Conservation (phyloP, 257 asterid genomes). For the Thymus mandschuricus region DNA sequence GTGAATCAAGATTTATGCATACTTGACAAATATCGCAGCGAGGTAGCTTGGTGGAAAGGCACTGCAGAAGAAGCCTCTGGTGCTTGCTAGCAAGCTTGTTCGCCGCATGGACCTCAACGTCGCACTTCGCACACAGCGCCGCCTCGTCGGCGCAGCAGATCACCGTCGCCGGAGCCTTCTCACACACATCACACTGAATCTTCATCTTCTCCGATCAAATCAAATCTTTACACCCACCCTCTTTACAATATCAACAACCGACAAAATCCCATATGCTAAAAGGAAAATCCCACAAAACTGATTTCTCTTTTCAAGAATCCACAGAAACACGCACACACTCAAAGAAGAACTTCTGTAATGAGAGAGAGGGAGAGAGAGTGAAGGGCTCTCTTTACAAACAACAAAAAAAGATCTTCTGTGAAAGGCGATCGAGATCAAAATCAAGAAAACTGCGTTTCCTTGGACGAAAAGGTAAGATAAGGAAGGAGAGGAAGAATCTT, state of each 20-base stretch:
- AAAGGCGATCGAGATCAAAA: background rate
- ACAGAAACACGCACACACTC: background rate
- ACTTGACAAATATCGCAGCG: conserved; percentile 96
- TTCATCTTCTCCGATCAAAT: conserved; percentile 54
- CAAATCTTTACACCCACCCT: conserved; percentile 20
- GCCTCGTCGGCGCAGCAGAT: conserved; percentile 99
- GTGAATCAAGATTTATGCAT: conserved; percentile 6
- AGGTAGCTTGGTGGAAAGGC: conserved; percentile 87
- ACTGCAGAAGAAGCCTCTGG: conserved; percentile 84
- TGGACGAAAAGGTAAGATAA: background rate
- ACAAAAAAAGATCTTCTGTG: conserved; percentile 16
- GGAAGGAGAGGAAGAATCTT: background rate
- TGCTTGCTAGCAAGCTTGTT: conserved; percentile 97
- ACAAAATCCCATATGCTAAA: conserved; percentile 29
- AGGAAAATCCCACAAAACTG: background rate
- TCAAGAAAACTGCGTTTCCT: conserved; percentile 1
- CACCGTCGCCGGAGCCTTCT: conserved; percentile 91
- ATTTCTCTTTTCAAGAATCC: conserved; percentile 19
- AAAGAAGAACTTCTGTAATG: conserved; percentile 10
- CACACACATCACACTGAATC: conserved; percentile 99
- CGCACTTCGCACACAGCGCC: conserved; percentile 84
- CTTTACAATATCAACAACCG: conserved; percentile 2
- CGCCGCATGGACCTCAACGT: conserved; percentile 89
- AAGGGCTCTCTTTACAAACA: conserved; percentile 13
- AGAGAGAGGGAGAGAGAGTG: conserved; percentile 17